Conservation (phyloP, 371 early-diverging fungal genomes). For the Actinomucor elegans region DNA sequence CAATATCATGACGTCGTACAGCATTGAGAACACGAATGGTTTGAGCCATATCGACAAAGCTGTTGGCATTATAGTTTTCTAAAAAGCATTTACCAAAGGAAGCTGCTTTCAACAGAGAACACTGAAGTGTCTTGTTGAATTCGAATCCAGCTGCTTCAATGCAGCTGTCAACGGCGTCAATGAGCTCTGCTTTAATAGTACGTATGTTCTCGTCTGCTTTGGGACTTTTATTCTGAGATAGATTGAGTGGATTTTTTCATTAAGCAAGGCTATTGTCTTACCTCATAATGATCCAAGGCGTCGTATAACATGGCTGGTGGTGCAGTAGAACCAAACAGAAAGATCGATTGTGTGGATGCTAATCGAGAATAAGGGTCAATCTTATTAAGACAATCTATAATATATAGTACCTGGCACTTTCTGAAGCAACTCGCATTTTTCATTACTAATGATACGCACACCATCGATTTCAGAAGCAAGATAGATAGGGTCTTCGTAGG, state of each 20-base stretch:
- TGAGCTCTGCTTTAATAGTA: conserved; percentile 75
- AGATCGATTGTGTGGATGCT: conserved; percentile 82
- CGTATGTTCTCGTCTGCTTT: conserved; percentile 95
- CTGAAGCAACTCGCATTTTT: conserved; percentile 82
- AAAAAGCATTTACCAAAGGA: conserved; percentile 95
- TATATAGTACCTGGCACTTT: conserved; percentile 66
- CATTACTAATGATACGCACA: conserved; percentile 83
- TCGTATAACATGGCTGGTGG: conserved; percentile 94
- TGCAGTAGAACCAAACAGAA: conserved; percentile 92
- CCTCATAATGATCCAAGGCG: conserved; percentile 88
- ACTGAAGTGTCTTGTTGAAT: conserved; percentile 72
- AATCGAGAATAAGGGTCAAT: background rate
- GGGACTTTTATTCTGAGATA: conserved; percentile 74
- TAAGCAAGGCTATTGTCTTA: conserved; percentile 35
- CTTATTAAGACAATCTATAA: no score
- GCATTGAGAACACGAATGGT: conserved; percentile 86
- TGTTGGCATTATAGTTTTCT: conserved; percentile 79
- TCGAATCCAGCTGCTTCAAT: conserved; percentile 95
- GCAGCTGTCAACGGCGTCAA: conserved; percentile 89
- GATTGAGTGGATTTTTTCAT: conserved; percentile 68
- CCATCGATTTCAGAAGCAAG: conserved; percentile 91
- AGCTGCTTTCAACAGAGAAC: conserved; percentile 84
- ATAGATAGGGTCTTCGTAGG: conserved; percentile 78
- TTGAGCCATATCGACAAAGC: conserved; percentile 88
- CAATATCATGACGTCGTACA: conserved; percentile 80